Base-by-base conservation (phyloP, 108 stramenopile genomes). In the Mayamaea pseudoterrestris region DNA sequence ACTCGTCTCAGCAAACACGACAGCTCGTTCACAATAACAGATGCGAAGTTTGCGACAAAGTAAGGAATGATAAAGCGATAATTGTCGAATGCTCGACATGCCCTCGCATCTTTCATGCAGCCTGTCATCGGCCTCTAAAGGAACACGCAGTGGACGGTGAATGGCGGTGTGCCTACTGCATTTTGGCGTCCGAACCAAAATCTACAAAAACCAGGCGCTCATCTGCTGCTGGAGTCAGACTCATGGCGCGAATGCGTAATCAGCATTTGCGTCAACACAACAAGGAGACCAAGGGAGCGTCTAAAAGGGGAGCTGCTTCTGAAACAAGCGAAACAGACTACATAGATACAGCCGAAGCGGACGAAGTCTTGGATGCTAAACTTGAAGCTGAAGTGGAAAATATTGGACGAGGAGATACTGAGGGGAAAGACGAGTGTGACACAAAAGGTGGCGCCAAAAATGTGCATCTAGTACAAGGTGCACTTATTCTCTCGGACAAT, bases 51-150 rank as follows among this genome's bases (percentile, higher is more conserved):
- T 93, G 91, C 60, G 73, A 76, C 45, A 5, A 53, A 24, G 61
- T 47, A 0, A 60, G 59, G 8, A 26, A 27, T 20, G 24, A 46
- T 20, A 17, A 21, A 50, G 35, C 13, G 16, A 16, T 43, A 9
- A 16, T 12, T 17, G n/a, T 93, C 26, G 90, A 84, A 51, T 96
- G 95, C 57, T 78, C 74, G 34, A 94, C 92, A 0, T 96, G 95
- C 66, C 79, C 71, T 49, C 58, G 90, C n/a, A 87, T 82, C 23
- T 96, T 92, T 68, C 95, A 96, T 65, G 41, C 74, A 40, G 50
- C 64, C 13, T 96, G 95, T 53, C 47, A 82, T n/a, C 87, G 93
- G 24, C 95, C 95, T 0, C 44, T 31, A 23, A 41, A 83, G 35
- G 48, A n/a, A n/a, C n/a, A n/a, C n/a, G n/a, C 95, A 0, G 48